These are phyloP conservation scores for Eucalyptus cloeziana DNA, from an alignment of 345 rosid species.

Conservation along the genomic window DNA sequence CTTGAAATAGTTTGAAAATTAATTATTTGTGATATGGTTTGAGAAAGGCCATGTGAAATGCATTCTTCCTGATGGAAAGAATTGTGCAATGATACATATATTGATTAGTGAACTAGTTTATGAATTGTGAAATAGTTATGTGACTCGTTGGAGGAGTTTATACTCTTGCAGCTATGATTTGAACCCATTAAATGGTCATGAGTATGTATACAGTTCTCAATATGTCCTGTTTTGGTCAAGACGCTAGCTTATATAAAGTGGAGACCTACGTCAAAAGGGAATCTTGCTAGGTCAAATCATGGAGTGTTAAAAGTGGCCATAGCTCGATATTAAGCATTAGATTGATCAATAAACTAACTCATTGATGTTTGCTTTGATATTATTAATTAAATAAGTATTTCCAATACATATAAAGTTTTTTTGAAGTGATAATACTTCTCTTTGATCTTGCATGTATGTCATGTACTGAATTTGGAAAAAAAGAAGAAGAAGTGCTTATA, in stretches of 20 bases:
- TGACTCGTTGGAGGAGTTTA: background rate
- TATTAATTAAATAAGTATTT: too few relatives aligned
- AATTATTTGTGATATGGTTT: background rate
- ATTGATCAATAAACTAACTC: background rate
- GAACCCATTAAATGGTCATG: too few relatives aligned
- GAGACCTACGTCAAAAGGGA: too few relatives aligned
- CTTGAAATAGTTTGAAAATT: background rate
- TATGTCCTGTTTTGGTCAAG: rapidly evolving
- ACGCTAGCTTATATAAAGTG: too few relatives aligned
- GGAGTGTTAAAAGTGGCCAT: too few relatives aligned
- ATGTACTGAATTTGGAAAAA: too few relatives aligned
- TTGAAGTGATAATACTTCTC: background rate
- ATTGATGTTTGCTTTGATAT: background rate
- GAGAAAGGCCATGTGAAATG: background rate
- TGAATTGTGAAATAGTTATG: background rate
- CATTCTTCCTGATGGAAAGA: background rate
- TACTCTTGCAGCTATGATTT: background rate
- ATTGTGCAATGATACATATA: background rate
- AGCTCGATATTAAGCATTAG: too few relatives aligned
- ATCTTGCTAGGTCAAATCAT: rapidly evolving
- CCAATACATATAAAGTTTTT: rapidly evolving
- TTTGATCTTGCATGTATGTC: background rate
- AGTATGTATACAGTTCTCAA: too few relatives aligned
- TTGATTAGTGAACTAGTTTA: background rate
- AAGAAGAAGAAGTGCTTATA: too few relatives aligned